Evolutionary conservation across 2,329 filamentous ascomycete species (phyloP).

Genomic region (Xylaria sp.): DNA sequence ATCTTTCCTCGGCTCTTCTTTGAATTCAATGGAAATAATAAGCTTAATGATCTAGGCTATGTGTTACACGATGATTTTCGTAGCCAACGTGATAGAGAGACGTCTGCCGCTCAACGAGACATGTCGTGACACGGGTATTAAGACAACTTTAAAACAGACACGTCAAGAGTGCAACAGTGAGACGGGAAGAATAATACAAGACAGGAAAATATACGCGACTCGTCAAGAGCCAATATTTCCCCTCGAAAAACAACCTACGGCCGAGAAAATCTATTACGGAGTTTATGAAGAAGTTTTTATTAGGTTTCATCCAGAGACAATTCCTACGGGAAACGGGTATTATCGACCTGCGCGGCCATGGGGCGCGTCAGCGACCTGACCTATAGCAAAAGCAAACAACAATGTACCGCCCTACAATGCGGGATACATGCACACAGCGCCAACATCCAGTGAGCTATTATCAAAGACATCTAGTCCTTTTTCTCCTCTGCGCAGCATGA

Average conservation of each 20-base stretch:
- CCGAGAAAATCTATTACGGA: neutral
- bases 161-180: no score
- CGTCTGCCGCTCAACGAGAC: no score
- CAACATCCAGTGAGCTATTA: neutral
- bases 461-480: neutral
- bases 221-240: neutral
- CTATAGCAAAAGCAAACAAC: neutral
- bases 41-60: no score
- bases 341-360: neutral
- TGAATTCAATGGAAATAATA: no score
- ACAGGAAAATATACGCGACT: neutral
- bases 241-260: neutral
- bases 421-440: neutral
- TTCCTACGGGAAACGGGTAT: neutral
- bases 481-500: neutral
- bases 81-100: no score
- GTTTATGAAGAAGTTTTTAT: neutral
- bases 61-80: no score
- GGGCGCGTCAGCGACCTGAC: neutral
- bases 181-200: no score
- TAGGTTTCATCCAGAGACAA: neutral
- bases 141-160: no score
- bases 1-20: neutral
- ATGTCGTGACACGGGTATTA: no score
- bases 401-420: neutral